Evolutionary conservation across 805 yeast species (phyloP).

Genomic region (Wickerhamiella nectarea): DNA sequence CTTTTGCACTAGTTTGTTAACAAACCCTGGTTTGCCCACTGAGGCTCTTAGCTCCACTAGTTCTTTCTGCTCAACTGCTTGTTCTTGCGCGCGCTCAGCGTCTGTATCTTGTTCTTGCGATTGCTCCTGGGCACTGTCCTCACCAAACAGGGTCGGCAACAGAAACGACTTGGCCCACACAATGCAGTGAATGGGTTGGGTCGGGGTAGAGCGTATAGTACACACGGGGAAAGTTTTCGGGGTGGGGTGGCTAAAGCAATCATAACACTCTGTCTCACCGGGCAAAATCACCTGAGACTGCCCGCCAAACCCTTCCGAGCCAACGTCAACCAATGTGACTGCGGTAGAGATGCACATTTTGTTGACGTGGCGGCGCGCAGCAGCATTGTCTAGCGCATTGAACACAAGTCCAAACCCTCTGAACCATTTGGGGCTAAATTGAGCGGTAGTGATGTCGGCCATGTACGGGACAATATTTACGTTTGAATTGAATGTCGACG

Average conservation of each 20-base stretch:
- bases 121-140: too few species aligned
- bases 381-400: slow-evolving; percentile 88
- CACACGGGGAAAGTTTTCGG: slow-evolving; percentile 93
- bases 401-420: slow-evolving; percentile 61
- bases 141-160: slow-evolving; percentile 60
- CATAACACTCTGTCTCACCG: slow-evolving; percentile 77
- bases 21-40: slow-evolving; percentile 27
- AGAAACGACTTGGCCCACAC: slow-evolving; percentile 95
- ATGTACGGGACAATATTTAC: slow-evolving; percentile 66
- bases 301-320: slow-evolving; percentile 91
- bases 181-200: slow-evolving; percentile 88
- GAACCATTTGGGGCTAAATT: slow-evolving; percentile 68
- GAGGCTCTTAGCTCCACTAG: slow-evolving; percentile 23
- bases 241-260: slow-evolving; percentile 73
- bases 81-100: slow-evolving; percentile 36
- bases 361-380: slow-evolving; percentile 85
- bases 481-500: slow-evolving; percentile 51
- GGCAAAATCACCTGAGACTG: slow-evolving; percentile 88
- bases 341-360: slow-evolving; percentile 59
- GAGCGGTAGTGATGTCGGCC: slow-evolving; percentile 74
- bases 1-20: slow-evolving; percentile 24
- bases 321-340: slow-evolving; percentile 78
- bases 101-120: slow-evolving; percentile 51
- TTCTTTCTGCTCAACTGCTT: slow-evolving; percentile 29
- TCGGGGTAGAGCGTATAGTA: slow-evolving; percentile 92